phyloP scores from a whole-genome alignment of 2,329 filamentous ascomycete genomes.

The Diaporthe helianthi region DNA sequence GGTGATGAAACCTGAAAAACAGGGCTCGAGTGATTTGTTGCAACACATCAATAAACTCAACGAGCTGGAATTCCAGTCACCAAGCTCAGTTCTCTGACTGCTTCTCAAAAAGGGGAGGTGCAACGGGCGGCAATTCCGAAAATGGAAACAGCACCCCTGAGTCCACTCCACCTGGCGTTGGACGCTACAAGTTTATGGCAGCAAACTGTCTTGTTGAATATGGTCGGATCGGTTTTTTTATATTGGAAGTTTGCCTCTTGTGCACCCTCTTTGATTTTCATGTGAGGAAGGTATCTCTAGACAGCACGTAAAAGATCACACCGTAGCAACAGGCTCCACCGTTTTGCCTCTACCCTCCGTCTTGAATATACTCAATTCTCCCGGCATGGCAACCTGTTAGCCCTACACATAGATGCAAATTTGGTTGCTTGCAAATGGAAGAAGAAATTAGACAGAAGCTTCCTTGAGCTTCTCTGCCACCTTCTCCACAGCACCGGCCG shows the following conservation, averaged over 20 bases:
- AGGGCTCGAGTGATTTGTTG: neutral
- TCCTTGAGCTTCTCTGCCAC: constrained; percentile 42
- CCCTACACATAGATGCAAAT: neutral
- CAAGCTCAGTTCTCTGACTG: neutral
- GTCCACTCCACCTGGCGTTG: constrained; percentile 1
- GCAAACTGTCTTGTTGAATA: neutral
- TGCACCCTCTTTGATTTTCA: neutral
- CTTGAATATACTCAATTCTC: neutral
- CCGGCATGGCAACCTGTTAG: neutral
- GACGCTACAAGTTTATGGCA: neutral
- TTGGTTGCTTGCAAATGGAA: neutral
- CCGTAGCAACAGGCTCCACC: neutral
- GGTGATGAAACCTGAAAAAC: neutral
- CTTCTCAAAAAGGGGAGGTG: neutral
- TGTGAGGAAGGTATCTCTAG: constrained; percentile 22
- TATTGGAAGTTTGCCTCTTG: no score
- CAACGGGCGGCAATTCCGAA: constrained; percentile 12
- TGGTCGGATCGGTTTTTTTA: neutral
- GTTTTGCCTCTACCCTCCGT: neutral
- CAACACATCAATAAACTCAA: neutral
- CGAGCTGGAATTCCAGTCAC: constrained; percentile 11
- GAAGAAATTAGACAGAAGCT: constrained; percentile 37
- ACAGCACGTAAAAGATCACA: constrained; percentile 7
- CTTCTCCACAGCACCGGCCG: constrained; percentile 37
- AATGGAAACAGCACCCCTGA: constrained; percentile 29